phyloP scores from a whole-genome alignment of 306 rosid genomes.

The Citrullus amarus region DNA sequence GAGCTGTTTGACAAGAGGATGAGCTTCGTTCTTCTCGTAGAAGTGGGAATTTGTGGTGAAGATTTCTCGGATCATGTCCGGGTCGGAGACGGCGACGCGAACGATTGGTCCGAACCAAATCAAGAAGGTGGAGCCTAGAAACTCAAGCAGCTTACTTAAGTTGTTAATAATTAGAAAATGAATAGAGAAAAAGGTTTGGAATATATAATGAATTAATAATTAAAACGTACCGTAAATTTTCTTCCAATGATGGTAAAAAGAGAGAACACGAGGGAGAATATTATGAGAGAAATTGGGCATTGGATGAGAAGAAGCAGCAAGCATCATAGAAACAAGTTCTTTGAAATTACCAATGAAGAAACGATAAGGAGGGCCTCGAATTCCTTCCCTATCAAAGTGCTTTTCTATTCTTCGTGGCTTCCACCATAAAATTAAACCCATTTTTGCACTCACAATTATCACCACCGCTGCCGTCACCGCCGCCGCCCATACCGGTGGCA shows the following conservation, averaged over 20 bases:
- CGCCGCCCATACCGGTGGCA: background rate
- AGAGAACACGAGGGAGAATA: slow-evolving; percentile 87
- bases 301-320: slow-evolving; percentile 80
- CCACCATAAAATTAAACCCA: slow-evolving; percentile 69
- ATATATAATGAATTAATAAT: no score
- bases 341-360: slow-evolving; percentile 91
- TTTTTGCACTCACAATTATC: slow-evolving; percentile 24
- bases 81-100: slow-evolving; percentile 74
- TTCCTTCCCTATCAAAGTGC: slow-evolving; percentile 78
- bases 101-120: slow-evolving; percentile 95
- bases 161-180: no score
- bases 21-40: slow-evolving; percentile 88
- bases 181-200: no score
- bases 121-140: slow-evolving; percentile 64
- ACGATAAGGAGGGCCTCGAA: slow-evolving; percentile 88
- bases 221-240: slow-evolving; percentile 59
- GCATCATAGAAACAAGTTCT: slow-evolving; percentile 71
- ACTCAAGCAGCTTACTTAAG: background rate
- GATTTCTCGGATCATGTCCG: slow-evolving; percentile 78
- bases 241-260: slow-evolving; percentile 97
- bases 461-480: background rate
- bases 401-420: slow-evolving; percentile 58
- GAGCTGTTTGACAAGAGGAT: slow-evolving; percentile 85
- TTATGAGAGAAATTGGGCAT: slow-evolving; percentile 79
- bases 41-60: slow-evolving; percentile 70